phyloP scores from a whole-genome alignment of 1,139 yeast species.

The Saccharomycopsis crataegensis region DNA sequence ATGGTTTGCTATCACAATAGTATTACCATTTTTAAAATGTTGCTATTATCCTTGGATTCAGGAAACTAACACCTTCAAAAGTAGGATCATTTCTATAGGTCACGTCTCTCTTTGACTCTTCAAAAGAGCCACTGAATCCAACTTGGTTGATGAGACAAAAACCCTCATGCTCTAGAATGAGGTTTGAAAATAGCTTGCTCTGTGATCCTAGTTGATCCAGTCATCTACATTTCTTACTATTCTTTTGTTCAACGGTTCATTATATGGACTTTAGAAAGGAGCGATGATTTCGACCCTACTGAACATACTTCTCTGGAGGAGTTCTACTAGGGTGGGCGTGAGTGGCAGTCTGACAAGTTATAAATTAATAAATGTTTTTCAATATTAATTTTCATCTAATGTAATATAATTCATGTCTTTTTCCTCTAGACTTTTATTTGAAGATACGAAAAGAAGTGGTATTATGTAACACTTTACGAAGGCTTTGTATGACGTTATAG shows the following conservation, averaged over 20 bases:
- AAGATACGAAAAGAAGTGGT: too few relatives aligned
- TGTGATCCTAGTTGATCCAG: slow-evolving; percentile 71
- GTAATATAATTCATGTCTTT: too few relatives aligned
- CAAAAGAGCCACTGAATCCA: slow-evolving; percentile 99
- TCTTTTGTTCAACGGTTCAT: slow-evolving; percentile 33
- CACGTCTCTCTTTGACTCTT: slow-evolving; percentile 99
- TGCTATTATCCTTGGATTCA: neutral
- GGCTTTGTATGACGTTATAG: too few relatives aligned
- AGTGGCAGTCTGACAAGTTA: slow-evolving; percentile 99
- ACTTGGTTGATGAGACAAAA: slow-evolving; percentile 98
- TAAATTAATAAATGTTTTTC: slow-evolving; percentile 6
- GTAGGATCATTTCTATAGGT: slow-evolving; percentile 99
- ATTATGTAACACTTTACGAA: too few relatives aligned
- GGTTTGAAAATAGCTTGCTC: slow-evolving; percentile 74
- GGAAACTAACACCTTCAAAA: slow-evolving; percentile 35
- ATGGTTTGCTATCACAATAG: slow-evolving; percentile 20
- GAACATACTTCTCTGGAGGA: slow-evolving; percentile 77
- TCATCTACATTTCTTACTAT: slow-evolving; percentile 54
- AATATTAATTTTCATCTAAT: too few relatives aligned
- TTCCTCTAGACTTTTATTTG: too few relatives aligned
- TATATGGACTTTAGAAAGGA: slow-evolving; percentile 46
- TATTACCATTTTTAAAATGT: slow-evolving; percentile 11
- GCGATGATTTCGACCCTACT: slow-evolving; percentile 99
- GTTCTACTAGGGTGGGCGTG: slow-evolving; percentile 78
- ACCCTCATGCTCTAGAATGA: slow-evolving; percentile 95